Evolutionary conservation across 768 basidiomycete species (phyloP), one percentile per base, ranked within the genome.

Genomic region (Lactarius hengduanensis): DNA sequence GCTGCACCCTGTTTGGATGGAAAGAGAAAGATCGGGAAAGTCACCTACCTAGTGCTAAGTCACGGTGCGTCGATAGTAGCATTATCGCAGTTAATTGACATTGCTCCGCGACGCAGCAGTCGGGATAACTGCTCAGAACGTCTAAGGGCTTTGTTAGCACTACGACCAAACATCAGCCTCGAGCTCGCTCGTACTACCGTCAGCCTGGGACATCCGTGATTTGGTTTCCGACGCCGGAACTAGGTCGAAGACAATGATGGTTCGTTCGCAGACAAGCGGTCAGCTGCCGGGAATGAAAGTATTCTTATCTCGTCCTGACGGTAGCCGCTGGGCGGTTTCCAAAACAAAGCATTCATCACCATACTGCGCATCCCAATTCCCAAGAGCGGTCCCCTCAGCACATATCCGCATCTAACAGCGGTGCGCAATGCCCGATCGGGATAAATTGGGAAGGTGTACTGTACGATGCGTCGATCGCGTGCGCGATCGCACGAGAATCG

Each of bases 301-400:
- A 38, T 38, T 38, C 36, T 38, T 38, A 62, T 61, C 56, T 30
- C 45, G n/a, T 57, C n/a, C 45, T 57, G 61, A 32, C 43, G 32
- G 4, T 22, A 28, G 61, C 57, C 56, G 56, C 61, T 53, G 47
- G 57, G 38, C n/a, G 13, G 34, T 18, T 62, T 66, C 65, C 60
- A 38, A 61, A 62, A 62, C 65, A 66, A 38, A 62, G 45, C 22
- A 61, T 43, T 22, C 45, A 50, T 41, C 41, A 53, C 34, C 26
- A 47, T 61, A 61, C 59, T 30, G 28, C 55, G 26, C 13, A 60
- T 56, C 15, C 45, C 65, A 41, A 28, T 36, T 61, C 15, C 55
- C 65, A 38, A 28, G 45, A 53, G 55, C 38, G 55, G 45, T 30
- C 28, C 28, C 38, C 36, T 28, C 36, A 30, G 18, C 20, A 15